These are phyloP conservation scores for Entonaema liquescens DNA, from an alignment of 495 filamentous ascomycete genomes.

Conservation along the genomic window DNA sequence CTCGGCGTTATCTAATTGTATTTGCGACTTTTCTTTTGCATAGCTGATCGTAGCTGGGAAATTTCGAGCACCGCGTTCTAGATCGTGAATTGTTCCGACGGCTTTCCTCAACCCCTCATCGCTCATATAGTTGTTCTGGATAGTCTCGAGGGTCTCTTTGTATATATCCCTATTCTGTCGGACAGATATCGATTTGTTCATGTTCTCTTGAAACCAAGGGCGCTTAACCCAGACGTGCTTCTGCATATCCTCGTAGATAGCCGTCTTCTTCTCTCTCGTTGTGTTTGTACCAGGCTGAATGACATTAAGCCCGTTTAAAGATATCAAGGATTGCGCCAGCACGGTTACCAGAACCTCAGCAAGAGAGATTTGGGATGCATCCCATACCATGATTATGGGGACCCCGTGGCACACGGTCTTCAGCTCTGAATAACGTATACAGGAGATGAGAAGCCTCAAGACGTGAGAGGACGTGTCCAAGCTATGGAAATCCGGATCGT, in stretches of 20 bases:
- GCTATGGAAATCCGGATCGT: not conserved
- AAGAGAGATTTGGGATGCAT: not conserved
- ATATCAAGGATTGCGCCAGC: not conserved
- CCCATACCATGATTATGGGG: not conserved
- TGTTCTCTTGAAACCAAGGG: not conserved
- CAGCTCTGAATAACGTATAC: not conserved
- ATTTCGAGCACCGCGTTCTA: not conserved
- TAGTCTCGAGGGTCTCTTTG: not conserved
- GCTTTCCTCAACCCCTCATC: not conserved
- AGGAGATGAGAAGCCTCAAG: not conserved
- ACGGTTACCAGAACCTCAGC: not conserved
- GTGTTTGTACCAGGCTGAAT: not conserved
- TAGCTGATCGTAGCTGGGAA: not conserved
- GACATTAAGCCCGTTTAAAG: not conserved
- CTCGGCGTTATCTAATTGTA: not conserved
- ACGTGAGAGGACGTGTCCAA: not conserved
- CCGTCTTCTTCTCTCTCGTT: not conserved
- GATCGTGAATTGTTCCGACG: not conserved
- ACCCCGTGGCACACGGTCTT: not conserved
- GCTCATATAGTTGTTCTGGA: not conserved
- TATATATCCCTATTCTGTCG: not conserved
- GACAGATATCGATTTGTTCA: not conserved
- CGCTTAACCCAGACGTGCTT: not conserved
- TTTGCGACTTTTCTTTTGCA: not conserved
- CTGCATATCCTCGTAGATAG: not conserved